These are phyloP conservation scores for Hirschfeldia incana DNA, from an alignment of 345 rosid species.

Conservation along the genomic window DNA sequence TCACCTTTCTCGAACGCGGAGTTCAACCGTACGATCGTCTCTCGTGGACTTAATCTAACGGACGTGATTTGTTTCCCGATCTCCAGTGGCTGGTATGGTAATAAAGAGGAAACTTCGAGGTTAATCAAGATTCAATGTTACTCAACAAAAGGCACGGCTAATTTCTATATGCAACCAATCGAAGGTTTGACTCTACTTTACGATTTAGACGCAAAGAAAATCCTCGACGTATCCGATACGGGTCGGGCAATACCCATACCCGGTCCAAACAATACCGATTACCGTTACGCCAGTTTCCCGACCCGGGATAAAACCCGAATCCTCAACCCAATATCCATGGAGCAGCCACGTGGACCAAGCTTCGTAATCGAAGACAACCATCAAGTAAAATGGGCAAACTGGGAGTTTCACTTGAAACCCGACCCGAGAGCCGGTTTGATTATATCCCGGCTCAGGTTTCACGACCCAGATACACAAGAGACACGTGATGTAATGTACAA, in stretches of 20 bases:
- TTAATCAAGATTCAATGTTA: constrained; percentile 86
- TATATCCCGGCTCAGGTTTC: constrained; percentile 52
- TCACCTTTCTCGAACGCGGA: constrained; percentile 60
- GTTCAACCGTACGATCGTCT: constrained; percentile 70
- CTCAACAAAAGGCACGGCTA: constrained; percentile 65
- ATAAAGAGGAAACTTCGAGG: constrained; percentile 61
- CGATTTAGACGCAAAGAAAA: constrained; percentile 64
- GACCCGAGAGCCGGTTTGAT: constrained; percentile 69
- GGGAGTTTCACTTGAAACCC: constrained; percentile 68
- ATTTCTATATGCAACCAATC: constrained; percentile 94
- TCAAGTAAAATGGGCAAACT: constrained; percentile 63
- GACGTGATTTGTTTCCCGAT: constrained; percentile 77
- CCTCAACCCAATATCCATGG: constrained; percentile 60
- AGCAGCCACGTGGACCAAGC: constrained; percentile 70
- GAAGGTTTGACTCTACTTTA: constrained; percentile 87
- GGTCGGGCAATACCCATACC: constrained; percentile 77
- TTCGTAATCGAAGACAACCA: constrained; percentile 53
- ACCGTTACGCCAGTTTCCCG: constrained; percentile 38
- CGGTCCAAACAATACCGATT: constrained; percentile 71
- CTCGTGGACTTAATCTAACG: constrained; percentile 68
- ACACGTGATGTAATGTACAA: constrained; percentile 65
- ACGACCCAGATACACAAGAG: constrained; percentile 51
- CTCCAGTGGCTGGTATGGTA: constrained; percentile 83
- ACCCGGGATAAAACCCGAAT: constrained; percentile 21
- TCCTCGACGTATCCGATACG: constrained; percentile 63